Percentiles rank a stretch among this genome's conserved stretches.
These are phyloP conservation scores for Meredithiella fracta DNA, from an alignment of 2,329 filamentous ascomycete species.

Conservation along the genomic window DNA sequence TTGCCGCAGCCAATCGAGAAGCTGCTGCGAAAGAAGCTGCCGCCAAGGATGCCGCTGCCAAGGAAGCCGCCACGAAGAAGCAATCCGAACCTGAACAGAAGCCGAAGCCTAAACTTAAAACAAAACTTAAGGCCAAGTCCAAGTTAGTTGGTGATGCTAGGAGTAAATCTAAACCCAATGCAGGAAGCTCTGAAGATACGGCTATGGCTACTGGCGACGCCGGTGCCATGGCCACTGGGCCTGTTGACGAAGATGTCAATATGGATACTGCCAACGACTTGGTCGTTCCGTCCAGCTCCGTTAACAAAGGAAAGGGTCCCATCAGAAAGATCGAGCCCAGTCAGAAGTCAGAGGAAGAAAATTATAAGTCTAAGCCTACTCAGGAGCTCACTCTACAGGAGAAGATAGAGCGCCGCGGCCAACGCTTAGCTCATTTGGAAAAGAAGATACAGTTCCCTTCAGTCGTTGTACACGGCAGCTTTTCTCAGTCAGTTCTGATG, in stretches of 20 bases:
- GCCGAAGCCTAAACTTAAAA: background rate
- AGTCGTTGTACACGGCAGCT: slow-evolving; percentile 7
- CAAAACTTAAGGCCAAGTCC: too few relatives aligned
- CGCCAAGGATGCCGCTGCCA: background rate
- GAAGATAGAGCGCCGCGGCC: background rate
- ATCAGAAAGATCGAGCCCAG: too few relatives aligned
- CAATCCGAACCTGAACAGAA: background rate
- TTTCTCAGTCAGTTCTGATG: slow-evolving; percentile 10
- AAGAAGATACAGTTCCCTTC: slow-evolving; percentile 8
- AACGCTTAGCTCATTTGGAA: background rate
- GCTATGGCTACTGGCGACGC: too few relatives aligned
- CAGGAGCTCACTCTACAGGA: background rate
- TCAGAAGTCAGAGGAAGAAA: background rate
- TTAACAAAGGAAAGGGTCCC: too few relatives aligned
- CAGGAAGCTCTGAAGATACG: too few relatives aligned
- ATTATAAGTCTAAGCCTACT: background rate
- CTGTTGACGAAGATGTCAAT: too few relatives aligned
- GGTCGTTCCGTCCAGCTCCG: too few relatives aligned
- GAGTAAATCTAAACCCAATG: too few relatives aligned
- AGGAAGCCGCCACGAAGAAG: background rate
- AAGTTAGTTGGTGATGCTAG: too few relatives aligned
- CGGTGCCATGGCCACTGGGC: too few relatives aligned
- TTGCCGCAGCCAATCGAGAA: too few relatives aligned
- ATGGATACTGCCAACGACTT: too few relatives aligned
- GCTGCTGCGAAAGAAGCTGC: background rate